A percentile compares a stretch with the other conserved stretches of the same genome.
These are phyloP conservation scores for Xylariales sp. DNA, from an alignment of 2,329 filamentous ascomycete species.

Conservation along the genomic window DNA sequence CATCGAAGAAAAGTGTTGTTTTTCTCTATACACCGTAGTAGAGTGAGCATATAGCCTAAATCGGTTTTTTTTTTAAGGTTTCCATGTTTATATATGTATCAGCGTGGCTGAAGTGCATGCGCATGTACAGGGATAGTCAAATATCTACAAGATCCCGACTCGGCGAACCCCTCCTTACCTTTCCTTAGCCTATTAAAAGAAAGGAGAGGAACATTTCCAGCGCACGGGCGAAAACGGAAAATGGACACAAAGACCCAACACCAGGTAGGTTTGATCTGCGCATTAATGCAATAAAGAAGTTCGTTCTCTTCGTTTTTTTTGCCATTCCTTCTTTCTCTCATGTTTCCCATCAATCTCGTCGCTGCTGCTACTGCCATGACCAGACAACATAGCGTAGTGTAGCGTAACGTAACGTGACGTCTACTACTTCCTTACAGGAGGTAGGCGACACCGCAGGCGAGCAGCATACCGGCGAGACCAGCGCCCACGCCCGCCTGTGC, in stretches of 20 bases:
- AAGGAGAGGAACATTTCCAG: not conserved
- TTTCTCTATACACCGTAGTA: not conserved
- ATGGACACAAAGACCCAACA: not conserved
- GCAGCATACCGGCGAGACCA: conserved; percentile 38
- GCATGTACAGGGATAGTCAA: conserved; percentile 28
- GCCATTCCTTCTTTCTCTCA: not conserved
- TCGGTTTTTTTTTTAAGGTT: not conserved
- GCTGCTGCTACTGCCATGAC: not conserved
- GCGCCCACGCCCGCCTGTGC: conserved; percentile 38
- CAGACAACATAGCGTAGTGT: not conserved
- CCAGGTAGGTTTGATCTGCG: conserved; percentile 2
- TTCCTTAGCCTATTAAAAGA: not conserved
- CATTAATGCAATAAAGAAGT: conserved; percentile 22
- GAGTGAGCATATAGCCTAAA: not conserved
- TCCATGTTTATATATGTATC: conserved; percentile 22
- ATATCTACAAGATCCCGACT: conserved; percentile 29
- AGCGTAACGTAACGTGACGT: not conserved
- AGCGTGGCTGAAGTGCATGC: conserved; percentile 17
- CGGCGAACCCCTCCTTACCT: not conserved
- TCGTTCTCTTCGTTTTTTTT: not conserved
- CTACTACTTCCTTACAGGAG: conserved; percentile 38
- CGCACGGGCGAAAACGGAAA: not conserved
- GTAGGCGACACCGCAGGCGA: conserved; percentile 40
- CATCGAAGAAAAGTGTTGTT: not conserved
- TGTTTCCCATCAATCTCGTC: conserved; percentile 19